These are phyloP conservation scores for Diaporthe sp. DNA, from an alignment of 2,329 filamentous ascomycete genomes.

Conservation along the genomic window DNA sequence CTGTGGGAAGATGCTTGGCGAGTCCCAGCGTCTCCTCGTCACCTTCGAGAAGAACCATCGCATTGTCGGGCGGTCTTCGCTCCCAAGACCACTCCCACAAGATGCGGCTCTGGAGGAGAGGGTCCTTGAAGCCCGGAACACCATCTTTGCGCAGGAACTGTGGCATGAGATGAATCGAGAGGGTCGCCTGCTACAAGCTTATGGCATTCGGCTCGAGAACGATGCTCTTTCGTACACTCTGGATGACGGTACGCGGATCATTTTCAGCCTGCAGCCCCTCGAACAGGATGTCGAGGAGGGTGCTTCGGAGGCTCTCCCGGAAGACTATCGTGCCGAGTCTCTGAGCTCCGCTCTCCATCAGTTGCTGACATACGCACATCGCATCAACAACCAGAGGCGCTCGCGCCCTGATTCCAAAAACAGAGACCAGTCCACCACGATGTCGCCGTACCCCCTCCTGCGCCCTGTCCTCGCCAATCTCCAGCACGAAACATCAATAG, in stretches of 20 bases:
- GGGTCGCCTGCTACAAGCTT: conserved; percentile 76
- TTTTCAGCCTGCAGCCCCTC: conserved; percentile 74
- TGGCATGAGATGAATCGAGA: conserved; percentile 92
- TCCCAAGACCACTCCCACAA: conserved; percentile 64
- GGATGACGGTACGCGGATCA: conserved; percentile 64
- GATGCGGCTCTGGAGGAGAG: conserved; percentile 72
- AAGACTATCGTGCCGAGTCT: conserved; percentile 69
- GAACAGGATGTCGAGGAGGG: conserved; percentile 54
- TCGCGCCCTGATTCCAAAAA: conserved; percentile 63
- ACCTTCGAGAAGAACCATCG: conserved; percentile 68
- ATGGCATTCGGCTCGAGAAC: conserved; percentile 74
- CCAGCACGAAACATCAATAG: conserved; percentile 54
- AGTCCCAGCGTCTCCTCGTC: conserved; percentile 73
- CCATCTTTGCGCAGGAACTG: conserved; percentile 84
- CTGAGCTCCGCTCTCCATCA: conserved; percentile 77
- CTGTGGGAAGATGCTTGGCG: conserved; percentile 61
- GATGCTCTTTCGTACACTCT: conserved; percentile 66
- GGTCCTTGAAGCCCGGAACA: conserved; percentile 81
- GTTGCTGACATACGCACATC: conserved; percentile 82
- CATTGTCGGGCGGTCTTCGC: conserved; percentile 66
- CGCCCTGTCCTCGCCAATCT: conserved; percentile 62
- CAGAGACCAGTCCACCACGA: conserved; percentile 48
- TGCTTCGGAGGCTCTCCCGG: conserved; percentile 43
- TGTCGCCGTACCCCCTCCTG: conserved; percentile 60
- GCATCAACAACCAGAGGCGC: conserved; percentile 76